These are phyloP conservation scores for Aspergillus bridgeri DNA, from an alignment of 495 filamentous ascomycete genomes.

Conservation along the genomic window DNA sequence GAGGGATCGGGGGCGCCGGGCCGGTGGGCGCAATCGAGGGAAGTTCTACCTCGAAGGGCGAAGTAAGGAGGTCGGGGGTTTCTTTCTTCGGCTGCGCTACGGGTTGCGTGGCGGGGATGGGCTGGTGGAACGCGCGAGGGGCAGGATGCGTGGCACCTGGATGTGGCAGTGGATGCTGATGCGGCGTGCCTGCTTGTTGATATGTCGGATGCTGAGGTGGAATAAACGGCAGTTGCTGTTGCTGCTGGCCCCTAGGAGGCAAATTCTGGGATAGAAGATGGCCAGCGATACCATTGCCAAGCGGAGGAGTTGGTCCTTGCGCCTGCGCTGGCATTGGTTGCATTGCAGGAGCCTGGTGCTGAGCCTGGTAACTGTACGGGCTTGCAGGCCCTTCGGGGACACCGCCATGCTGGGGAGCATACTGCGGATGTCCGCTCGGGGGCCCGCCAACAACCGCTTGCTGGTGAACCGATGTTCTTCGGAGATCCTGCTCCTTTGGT, in stretches of 20 bases:
- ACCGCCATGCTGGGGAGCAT: constrained; percentile 11
- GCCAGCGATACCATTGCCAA: constrained; percentile 9
- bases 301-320: constrained; percentile 15
- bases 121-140: constrained; percentile 15
- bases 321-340: constrained; percentile 16
- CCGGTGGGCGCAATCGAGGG: constrained; percentile 53
- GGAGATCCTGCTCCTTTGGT: constrained; percentile 33
- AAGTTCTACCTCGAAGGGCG: constrained; percentile 61
- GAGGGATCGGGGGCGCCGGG: constrained; percentile 81
- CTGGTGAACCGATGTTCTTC: constrained; percentile 13
- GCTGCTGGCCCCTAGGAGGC: neutral
- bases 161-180: constrained; percentile 17
- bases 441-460: constrained; percentile 11
- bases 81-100: constrained; percentile 39
- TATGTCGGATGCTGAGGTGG: constrained; percentile 14
- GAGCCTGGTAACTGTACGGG: constrained; percentile 6
- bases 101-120: constrained; percentile 18
- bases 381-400: neutral
- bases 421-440: constrained; percentile 15
- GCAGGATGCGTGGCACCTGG: constrained; percentile 10
- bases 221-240: constrained; percentile 7
- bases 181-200: constrained; percentile 18
- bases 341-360: constrained; percentile 9
- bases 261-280: constrained; percentile 10
- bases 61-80: constrained; percentile 69